These are phyloP conservation scores for Lodderomyces margitis DNA, from an alignment of 1,139 yeast species.

Conservation along the genomic window DNA sequence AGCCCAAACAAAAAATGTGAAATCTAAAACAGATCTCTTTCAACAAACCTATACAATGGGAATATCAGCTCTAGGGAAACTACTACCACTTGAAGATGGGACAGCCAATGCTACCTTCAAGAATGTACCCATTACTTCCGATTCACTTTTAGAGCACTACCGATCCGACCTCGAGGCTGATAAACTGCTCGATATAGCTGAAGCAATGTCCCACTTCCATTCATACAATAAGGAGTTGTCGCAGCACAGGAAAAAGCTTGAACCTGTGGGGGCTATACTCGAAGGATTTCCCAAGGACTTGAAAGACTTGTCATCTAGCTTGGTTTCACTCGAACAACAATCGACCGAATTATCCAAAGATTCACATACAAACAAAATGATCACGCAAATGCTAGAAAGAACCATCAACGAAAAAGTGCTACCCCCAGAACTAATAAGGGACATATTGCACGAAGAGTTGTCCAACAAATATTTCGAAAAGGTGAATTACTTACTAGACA, in stretches of 20 bases:
- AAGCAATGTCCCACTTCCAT: conserved; percentile 7
- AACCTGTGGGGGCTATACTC: conserved; percentile 42
- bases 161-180: conserved; percentile 7
- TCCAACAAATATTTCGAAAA: conserved; percentile 58
- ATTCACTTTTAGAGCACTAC: conserved; percentile 12
- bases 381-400: conserved; percentile 64
- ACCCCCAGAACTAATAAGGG: conserved; percentile 63
- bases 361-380: conserved; percentile 50
- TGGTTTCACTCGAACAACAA: conserved; percentile 57
- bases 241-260: conserved; percentile 34
- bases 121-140: neutral
- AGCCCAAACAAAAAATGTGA: too few species aligned
- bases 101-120: neutral
- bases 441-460: conserved; percentile 47
- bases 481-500: conserved; percentile 36
- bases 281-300: conserved; percentile 56
- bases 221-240: conserved; percentile 20
- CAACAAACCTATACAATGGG: conserved; percentile 1
- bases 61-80: conserved; percentile 11
- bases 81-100: conserved; percentile 10
- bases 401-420: conserved; percentile 69
- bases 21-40: neutral
- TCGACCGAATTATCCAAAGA: conserved; percentile 33
- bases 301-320: conserved; percentile 56
- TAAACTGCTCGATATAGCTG: conserved; percentile 2